Conservation (phyloP, 768 basidiomycete species). For the Lactarius tabidus region DNA sequence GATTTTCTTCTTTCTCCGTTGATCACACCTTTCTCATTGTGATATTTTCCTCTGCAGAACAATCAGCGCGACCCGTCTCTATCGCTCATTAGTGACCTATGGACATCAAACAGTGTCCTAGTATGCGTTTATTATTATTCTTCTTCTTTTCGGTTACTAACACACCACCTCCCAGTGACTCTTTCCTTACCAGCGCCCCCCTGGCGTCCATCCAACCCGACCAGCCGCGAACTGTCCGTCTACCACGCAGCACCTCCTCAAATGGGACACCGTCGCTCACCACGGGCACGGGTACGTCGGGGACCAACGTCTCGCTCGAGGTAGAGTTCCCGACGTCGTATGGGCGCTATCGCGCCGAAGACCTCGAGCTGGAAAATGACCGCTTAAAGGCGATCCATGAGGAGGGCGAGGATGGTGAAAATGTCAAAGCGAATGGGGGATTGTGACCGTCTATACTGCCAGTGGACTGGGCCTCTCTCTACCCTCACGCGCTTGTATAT, state of each 20-base stretch:
- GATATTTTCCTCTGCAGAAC: neutral
- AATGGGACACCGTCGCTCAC: neutral
- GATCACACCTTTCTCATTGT: neutral
- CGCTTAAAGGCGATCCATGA: slow-evolving; percentile 3
- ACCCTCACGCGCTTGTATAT: neutral
- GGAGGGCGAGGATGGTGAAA: neutral
- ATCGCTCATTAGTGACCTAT: neutral
- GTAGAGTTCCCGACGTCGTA: slow-evolving; percentile 13
- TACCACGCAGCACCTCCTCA: neutral
- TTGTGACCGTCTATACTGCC: too few relatives aligned
- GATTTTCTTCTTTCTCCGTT: neutral
- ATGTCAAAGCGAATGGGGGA: neutral
- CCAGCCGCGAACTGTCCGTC: neutral
- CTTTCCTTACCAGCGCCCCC: neutral
- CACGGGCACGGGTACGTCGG: neutral
- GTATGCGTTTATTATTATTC: neutral
- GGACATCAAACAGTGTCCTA: neutral
- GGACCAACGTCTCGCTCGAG: slow-evolving; percentile 1
- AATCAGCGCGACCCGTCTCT: slow-evolving; percentile 11
- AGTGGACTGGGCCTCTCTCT: too few relatives aligned
- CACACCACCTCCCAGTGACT: neutral
- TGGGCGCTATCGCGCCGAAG: slow-evolving; percentile 7
- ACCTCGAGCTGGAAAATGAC: neutral
- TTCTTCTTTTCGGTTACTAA: neutral
- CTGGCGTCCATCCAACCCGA: neutral